Conservation (phyloP, 2,329 filamentous ascomycete genomes). For the Fusarium proliferatum region DNA sequence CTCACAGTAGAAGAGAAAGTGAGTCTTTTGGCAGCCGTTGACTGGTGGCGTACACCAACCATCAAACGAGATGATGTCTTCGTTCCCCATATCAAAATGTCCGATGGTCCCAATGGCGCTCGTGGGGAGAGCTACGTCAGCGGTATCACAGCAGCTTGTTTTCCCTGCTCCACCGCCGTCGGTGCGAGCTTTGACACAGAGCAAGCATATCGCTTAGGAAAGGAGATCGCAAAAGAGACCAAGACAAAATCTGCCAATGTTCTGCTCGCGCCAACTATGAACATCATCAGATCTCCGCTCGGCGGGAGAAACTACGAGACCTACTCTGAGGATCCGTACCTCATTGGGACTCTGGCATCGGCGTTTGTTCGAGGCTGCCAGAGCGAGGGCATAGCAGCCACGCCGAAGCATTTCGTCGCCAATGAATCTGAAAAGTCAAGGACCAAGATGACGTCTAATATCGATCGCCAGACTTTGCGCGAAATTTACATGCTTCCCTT, state of each 20-base stretch:
- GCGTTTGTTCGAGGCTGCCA: slow-evolving; percentile 11
- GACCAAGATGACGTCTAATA: slow-evolving; percentile 11
- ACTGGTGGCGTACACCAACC: slow-evolving; percentile 12
- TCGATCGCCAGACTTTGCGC: slow-evolving; percentile 2
- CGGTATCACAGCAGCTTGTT: slow-evolving; percentile 10
- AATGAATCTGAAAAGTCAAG: slow-evolving; percentile 5
- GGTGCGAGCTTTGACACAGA: too few species aligned
- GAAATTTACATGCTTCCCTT: slow-evolving; percentile 16
- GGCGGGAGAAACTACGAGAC: slow-evolving; percentile 15
- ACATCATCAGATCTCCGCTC: slow-evolving; percentile 7
- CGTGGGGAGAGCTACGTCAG: slow-evolving; percentile 3
- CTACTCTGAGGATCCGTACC: slow-evolving; percentile 4
- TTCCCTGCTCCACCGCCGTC: neutral
- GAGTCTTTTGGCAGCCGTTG: neutral
- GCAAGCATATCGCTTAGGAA: too few species aligned
- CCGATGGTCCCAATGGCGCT: slow-evolving; percentile 7
- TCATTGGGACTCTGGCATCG: neutral
- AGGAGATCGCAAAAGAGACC: neutral
- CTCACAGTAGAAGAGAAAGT: neutral
- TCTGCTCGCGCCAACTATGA: slow-evolving; percentile 3
- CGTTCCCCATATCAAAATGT: slow-evolving; percentile 11
- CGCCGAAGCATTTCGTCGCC: slow-evolving; percentile 12
- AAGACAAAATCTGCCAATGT: slow-evolving; percentile 11
- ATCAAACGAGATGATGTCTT: slow-evolving; percentile 1
- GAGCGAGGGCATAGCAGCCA: slow-evolving; percentile 4